These are phyloP conservation scores for Epithemia pelagica DNA, from an alignment of 108 stramenopile genomes.

Conservation along the genomic window DNA sequence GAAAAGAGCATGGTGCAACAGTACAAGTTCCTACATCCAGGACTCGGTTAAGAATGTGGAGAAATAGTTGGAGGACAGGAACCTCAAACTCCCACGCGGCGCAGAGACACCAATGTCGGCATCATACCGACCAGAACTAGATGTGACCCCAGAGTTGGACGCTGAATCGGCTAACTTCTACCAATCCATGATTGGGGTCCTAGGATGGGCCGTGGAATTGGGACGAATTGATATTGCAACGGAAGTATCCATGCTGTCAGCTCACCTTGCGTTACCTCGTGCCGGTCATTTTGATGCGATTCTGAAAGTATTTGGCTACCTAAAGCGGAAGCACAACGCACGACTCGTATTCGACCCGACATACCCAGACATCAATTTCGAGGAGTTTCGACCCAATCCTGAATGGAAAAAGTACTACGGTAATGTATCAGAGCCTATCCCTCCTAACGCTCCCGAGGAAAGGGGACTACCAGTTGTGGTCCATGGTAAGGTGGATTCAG, in stretches of 20 bases:
- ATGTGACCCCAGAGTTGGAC: conserved; percentile 11
- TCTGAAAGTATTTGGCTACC: conserved; percentile 22
- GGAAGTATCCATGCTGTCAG: conserved; percentile 21
- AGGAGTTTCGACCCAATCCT: neutral
- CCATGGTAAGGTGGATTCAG: conserved; percentile 36
- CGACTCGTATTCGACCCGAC: conserved; percentile 30
- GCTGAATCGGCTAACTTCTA: conserved; percentile 24
- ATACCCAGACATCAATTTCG: neutral
- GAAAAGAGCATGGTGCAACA: conserved; percentile 13
- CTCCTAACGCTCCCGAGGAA: conserved; percentile 24
- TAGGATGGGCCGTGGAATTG: too few relatives aligned
- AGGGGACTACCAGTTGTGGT: conserved; percentile 19
- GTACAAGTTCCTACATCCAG: conserved; percentile 16
- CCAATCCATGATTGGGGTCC: too few relatives aligned
- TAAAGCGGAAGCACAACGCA: conserved; percentile 14
- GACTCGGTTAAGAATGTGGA: conserved; percentile 23
- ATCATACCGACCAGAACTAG: conserved; percentile 16
- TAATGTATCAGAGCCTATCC: conserved; percentile 18
- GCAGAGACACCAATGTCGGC: conserved; percentile 19
- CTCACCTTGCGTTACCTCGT: conserved; percentile 16
- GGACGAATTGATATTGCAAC: too few relatives aligned
- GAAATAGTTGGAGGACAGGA: conserved; percentile 8
- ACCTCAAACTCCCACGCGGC: conserved; percentile 12
- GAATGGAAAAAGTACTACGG: conserved; percentile 26
- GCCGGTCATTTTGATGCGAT: too few relatives aligned